phyloP scores from a whole-genome alignment of 176 grass and related monocot genomes.

The Ensete glaucum region DNA sequence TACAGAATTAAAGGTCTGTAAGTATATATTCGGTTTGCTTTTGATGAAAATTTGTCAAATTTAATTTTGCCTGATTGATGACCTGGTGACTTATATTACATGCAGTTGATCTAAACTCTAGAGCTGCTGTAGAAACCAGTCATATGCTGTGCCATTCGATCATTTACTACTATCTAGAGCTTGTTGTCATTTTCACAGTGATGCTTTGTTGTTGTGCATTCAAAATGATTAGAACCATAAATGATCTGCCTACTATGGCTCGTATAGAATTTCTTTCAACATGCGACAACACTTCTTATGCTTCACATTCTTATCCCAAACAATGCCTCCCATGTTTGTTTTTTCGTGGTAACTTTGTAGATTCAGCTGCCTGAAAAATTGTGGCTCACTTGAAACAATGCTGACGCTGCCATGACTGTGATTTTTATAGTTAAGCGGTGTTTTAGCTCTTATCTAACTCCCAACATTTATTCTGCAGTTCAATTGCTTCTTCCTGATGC shows the following conservation, averaged over 20 bases:
- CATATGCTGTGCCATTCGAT: no score
- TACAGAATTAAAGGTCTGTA: conserved; percentile 76
- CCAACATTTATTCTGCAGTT: conserved; percentile 40
- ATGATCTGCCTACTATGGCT: no score
- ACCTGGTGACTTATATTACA: background rate
- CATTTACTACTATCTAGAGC: no score
- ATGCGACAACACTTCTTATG: background rate
- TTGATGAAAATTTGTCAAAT: background rate
- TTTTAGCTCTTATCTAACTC: background rate
- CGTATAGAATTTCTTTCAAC: background rate
- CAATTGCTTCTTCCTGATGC: conserved; percentile 97
- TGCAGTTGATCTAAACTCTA: background rate
- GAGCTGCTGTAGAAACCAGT: no score
- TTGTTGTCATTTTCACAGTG: no score
- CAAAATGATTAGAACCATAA: no score
- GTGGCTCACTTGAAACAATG: background rate
- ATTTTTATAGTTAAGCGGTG: conserved; percentile 2
- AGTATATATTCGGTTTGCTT: background rate
- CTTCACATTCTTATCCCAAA: background rate
- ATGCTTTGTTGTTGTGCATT: no score
- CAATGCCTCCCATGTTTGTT: no score
- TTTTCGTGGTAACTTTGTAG: background rate
- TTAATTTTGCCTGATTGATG: background rate
- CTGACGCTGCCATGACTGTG: background rate
- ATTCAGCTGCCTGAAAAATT: background rate